Evolutionary conservation across 768 basidiomycete species (phyloP), one percentile per base, ranked within the genome.

Genomic region (Lactarius deliciosus): DNA sequence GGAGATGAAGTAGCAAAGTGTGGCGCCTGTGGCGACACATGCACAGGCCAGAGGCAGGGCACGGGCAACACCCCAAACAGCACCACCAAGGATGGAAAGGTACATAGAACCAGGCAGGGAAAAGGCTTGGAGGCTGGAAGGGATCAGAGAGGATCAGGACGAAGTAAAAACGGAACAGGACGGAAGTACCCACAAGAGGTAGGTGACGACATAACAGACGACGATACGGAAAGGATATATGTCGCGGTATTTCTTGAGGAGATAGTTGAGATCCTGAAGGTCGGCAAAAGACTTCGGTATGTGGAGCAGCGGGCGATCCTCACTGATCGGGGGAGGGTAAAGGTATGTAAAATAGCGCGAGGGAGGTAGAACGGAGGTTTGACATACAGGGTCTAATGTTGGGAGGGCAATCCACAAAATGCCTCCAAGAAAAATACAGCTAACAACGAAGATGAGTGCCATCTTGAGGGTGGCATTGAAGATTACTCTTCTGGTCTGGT

Each of bases 71-170:
- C 96, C 96, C 88, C 94, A 98, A 4, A 97, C 91, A 0, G 96
- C 96, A 40, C 96, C 96, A 22, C 92, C 95, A 15, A 98, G 86
- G 73, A 98, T 97, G 61, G 94, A 94, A 57, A 98, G 85, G 75
- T 98, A 98, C 95, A 98, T 96, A 53, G 94, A 96, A 1, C 96
- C 96, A 0, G 96, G 96, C 16, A 98, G 83, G 8, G 95, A 96
- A 78, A 98, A 98, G 0, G 94, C 94, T 81, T 98, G 96, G 8
- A 98, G 82, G 78, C 95, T 96, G 73, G n/a, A 38, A 28, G 50
- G 28, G 22, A 25, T 53, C 22, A 22, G 25, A 28, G 22, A 54
- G n/a, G 18, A 40, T 25, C 18, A 53, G 38, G n/a, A 64, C 57
- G 20, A 66, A 18, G 28, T 57, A 30, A n/a, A 54, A 57, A 59